These are phyloP conservation scores for Huiozyma sinensis DNA, from an alignment of 805 yeast genomes.

Conservation along the genomic window DNA sequence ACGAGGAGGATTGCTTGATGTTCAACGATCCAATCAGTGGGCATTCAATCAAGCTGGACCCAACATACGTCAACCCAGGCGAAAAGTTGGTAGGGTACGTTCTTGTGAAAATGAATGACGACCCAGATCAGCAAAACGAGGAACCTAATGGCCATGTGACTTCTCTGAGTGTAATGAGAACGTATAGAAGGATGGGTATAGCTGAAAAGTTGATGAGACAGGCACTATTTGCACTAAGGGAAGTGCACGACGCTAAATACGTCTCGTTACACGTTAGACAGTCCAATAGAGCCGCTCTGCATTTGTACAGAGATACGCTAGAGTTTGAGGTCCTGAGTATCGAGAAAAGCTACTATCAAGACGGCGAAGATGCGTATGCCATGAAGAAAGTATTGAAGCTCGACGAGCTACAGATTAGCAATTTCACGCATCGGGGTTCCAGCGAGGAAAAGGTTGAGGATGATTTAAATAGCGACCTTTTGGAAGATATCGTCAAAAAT, in stretches of 20 bases:
- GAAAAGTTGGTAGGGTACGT: slow-evolving; percentile 94
- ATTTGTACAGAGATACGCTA: slow-evolving; percentile 77
- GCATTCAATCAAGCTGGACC: slow-evolving; percentile 38
- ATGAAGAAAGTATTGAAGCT: slow-evolving; percentile 66
- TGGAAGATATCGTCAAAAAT: slow-evolving; percentile 27
- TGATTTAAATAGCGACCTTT: slow-evolving; percentile 41
- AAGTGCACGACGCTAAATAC: slow-evolving; percentile 67
- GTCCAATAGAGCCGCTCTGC: slow-evolving; percentile 88
- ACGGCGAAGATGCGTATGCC: slow-evolving; percentile 95
- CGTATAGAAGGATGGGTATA: slow-evolving; percentile 88
- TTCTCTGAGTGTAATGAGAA: slow-evolving; percentile 86
- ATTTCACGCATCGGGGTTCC: slow-evolving; percentile 32
- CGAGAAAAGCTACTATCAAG: slow-evolving; percentile 87
- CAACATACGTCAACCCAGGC: slow-evolving; percentile 51
- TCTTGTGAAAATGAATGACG: slow-evolving; percentile 93
- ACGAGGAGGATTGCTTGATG: slow-evolving; percentile 8
- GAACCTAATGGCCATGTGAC: slow-evolving; percentile 92
- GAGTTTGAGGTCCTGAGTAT: slow-evolving; percentile 71
- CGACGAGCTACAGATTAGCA: slow-evolving; percentile 52
- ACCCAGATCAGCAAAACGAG: slow-evolving; percentile 62
- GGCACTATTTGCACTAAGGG: slow-evolving; percentile 67
- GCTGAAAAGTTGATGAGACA: slow-evolving; percentile 89
- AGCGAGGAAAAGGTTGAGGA: slow-evolving; percentile 35
- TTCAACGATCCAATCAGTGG: slow-evolving; percentile 14
- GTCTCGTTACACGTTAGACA: slow-evolving; percentile 90